Evolutionary conservation across 169 alveolate genomes (phyloP), one percentile per base, ranked within the genome.

Genomic region (Plasmodium relictum): DNA sequence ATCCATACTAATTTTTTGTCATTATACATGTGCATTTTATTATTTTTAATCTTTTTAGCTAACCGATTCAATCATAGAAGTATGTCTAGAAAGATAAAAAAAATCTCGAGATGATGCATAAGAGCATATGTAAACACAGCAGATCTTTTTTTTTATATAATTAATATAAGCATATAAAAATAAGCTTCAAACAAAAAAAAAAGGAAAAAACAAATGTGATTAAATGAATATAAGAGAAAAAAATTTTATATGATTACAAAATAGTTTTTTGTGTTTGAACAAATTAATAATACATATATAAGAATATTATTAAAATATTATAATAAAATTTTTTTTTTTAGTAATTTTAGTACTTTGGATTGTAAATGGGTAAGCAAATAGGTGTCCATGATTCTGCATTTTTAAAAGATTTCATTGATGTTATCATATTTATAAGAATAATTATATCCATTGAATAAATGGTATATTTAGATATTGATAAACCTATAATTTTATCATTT

Each of bases 321-420:
- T 10, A 16, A 16, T 31, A 14, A 16, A 39, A 3, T 63, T 12
- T 16, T 61, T 20, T 63, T 26, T 20, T 6, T 31, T 7, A 9
- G 24, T 9, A 31, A 31, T 31, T 52, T 58, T 50, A 12, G 12
- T 48, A 92, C 95, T 92, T 90, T 89, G 93, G 93, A 61, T 93
- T 91, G 71, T 88, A 78, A 70, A 89, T 88, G 18, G 98, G 98
- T 52, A 97, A 92, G 69, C 98, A 97, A 48, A 97, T 87, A 14
- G 98, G 98, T 0, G 97, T 96, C 97, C 97, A 97, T 48, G 96
- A 93, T 89, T 97, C 98, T 59, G 94, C 95, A 71, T 95, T 96
- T 71, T 96, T 94, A 44, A 97, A 89, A 66, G 97, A 92, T 56
- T 95, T 93, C 70, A 96, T 94, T 18, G 98, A 93, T 73, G 88